Percentiles rank a stretch among this genome's conserved stretches.
These are phyloP conservation scores for Tympanopsis confertula DNA, from an alignment of 2,329 filamentous ascomycete genomes.

Conservation along the genomic window DNA sequence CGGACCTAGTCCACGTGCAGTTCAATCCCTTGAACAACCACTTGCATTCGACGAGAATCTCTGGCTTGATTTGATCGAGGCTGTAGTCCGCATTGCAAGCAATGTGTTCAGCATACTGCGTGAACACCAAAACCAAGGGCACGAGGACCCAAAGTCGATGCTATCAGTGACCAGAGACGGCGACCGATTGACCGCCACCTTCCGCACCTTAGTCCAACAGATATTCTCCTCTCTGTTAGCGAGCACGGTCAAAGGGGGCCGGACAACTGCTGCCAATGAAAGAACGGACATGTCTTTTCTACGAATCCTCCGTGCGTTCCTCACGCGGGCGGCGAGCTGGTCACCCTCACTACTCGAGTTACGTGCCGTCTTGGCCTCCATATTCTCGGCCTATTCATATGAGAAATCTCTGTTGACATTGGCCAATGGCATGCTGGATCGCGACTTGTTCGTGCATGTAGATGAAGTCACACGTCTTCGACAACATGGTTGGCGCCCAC, in stretches of 20 bases:
- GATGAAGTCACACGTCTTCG: conserved; percentile 62
- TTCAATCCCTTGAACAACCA: neutral
- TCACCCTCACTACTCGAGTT: conserved; percentile 83
- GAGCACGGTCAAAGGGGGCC: conserved; percentile 10
- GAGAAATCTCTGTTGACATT: conserved; percentile 80
- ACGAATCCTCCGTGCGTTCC: conserved; percentile 76
- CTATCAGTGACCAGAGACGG: conserved; percentile 8
- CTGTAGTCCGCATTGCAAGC: conserved; percentile 40
- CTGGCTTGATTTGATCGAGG: conserved; percentile 56
- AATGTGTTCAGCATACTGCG: conserved; percentile 16
- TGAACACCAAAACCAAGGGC: conserved; percentile 8
- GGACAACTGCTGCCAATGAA: conserved; percentile 16
- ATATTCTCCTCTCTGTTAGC: conserved; percentile 4
- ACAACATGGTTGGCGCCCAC: conserved; percentile 78
- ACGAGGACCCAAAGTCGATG: conserved; percentile 7
- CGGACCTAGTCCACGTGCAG: conserved; percentile 8
- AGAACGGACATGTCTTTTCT: conserved; percentile 68
- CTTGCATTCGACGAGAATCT: conserved; percentile 48
- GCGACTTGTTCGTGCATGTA: conserved; percentile 79
- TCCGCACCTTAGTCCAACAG: conserved; percentile 2
- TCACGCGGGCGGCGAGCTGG: conserved; percentile 67
- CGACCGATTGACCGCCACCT: conserved; percentile 2
- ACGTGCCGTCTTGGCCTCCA: conserved; percentile 70
- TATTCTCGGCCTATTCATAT: conserved; percentile 92
- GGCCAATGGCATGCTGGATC: conserved; percentile 76